Base-by-base conservation (phyloP, 441 rosid species). In the Theobroma grandiflorum region DNA sequence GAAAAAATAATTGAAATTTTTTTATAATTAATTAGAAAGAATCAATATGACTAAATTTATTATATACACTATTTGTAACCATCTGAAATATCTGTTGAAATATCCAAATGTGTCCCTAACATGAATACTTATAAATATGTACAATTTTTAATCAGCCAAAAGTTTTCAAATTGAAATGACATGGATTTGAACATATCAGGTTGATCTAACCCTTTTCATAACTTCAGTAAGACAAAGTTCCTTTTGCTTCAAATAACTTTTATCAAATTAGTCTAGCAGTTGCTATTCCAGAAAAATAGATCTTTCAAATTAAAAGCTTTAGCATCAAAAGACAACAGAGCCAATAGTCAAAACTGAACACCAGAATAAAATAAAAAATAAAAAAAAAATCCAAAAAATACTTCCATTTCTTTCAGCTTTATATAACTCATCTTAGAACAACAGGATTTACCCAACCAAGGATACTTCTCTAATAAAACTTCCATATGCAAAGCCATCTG, bases 401-500 rank as follows among this genome's bases (percentile, higher is more conserved):
- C 31, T 4, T 14, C 31, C 26, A 18, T 50, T 9, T 26, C 16
- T n/a, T 50, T 71, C 37, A 33, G 22, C 61, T 3, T 70, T 71
- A 20, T 35, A 71, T 33, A 71, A 71, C 55, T 26, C 73, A 22
- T 45, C n/a, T 8, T 45, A 45, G 20, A n/a, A 40, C 14, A 3
- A 8, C 31, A 43, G 31, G 26, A 18, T 16, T 18, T 16, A 65
- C 26, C 55, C 47, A 67, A 40, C 65, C 11, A n/a, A 73, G 18
- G 45, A 73, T 53, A 55, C 38, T 73, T 45, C 42, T 38, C 38
- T 12, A 74, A 57, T n/a, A 55, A 74, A 57, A 58, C 53, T 74
- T 50, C 12, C 16, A 49, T 18, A 50, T 49, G 31, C 74, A 49
- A 70, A 70, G 14, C 61, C 45, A 11, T 22, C n/a, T 6, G 8